phyloP scores from a whole-genome alignment of 768 basidiomycete species.

The Russula foetens region DNA sequence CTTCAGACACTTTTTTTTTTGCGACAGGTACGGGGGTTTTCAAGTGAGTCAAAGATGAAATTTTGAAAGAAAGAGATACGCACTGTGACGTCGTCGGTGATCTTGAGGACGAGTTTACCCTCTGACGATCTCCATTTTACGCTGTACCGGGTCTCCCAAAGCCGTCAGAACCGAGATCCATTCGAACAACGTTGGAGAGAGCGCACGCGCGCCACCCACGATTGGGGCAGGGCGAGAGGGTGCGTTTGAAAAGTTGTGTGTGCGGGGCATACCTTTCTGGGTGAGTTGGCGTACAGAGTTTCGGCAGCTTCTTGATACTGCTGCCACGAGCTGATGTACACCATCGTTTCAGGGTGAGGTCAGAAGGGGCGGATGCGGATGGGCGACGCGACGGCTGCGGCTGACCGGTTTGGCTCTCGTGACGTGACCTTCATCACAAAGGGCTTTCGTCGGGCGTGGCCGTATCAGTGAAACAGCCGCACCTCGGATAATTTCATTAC shows the following conservation, averaged over 20 bases:
- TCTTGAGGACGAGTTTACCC: slow-evolving; percentile 85
- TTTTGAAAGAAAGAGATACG: slow-evolving; percentile 26
- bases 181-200: no score
- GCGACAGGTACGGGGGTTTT: no score
- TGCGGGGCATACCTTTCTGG: slow-evolving; percentile 53
- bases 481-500: no score
- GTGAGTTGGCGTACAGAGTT: slow-evolving; percentile 71
- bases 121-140: slow-evolving; percentile 86
- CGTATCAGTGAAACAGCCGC: no score
- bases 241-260: no score
- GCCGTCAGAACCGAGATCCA: neutral
- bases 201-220: slow-evolving; percentile 22
- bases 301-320: slow-evolving; percentile 88
- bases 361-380: slow-evolving; percentile 6
- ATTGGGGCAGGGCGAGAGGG: no score
- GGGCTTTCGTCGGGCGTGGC: no score
- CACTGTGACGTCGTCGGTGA: slow-evolving; percentile 87
- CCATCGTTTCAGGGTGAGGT: slow-evolving; percentile 45
- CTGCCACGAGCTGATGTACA: slow-evolving; percentile 86
- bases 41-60: neutral
- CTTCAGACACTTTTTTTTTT: slow-evolving; percentile 69
- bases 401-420: neutral
- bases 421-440: neutral
- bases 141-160: slow-evolving; percentile 70
- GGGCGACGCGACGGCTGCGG: slow-evolving; percentile 14